Base-by-base conservation (phyloP, 2,329 filamentous ascomycete species). In the Chaetothyriales sp. region DNA sequence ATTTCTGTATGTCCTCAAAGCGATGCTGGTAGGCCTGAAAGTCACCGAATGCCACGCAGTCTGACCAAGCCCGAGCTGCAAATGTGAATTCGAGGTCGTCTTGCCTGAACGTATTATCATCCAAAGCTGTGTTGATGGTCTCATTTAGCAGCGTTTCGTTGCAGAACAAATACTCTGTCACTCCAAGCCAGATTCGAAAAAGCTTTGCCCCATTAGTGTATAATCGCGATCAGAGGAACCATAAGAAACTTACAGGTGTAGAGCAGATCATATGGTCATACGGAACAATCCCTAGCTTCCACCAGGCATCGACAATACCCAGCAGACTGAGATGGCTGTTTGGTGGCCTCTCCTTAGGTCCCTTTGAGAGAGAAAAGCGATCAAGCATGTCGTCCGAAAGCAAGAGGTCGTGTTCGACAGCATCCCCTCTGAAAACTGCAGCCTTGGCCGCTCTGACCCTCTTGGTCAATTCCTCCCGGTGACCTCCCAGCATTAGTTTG, bases 191-290 rank as follows among this genome's bases (percentile, higher is more conserved):
- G 57, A 98, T 79, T 48, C 92, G 84, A 73, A 98, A 98, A 46
- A 96, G 79, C 71, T 81, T 49, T 44, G 45, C 46, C 51, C 51
- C 56, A 53, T 56, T 49, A 53, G 53, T 45, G 48, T 32, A 19
- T n/a, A 44, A 18, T 19, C 8, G 46, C 46, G 51, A 43, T 26
- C 32, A 39, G 48, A 47, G 32, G 32, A 25, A 43, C 22, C 10
- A 43, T 39, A 44, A 26, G 26, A 26, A 36, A 70, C 76, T 65
- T 63, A 81, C 78, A 47, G 92, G 92, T 42, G 92, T 98, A 49
- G 88, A 95, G 72, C 92, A 98, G 59, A 98, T 93, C 89, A 98
- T 98, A 72, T 98, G 93, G 68, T 98, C 90, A 67, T 98, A 98
- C 0, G 92, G 92, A 46, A 93, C 84, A 61, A 95, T 98, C 32